Evolutionary conservation across 805 yeast genomes (phyloP), one percentile per base, ranked within the genome.

Genomic region (Starmerella bacillaris): DNA sequence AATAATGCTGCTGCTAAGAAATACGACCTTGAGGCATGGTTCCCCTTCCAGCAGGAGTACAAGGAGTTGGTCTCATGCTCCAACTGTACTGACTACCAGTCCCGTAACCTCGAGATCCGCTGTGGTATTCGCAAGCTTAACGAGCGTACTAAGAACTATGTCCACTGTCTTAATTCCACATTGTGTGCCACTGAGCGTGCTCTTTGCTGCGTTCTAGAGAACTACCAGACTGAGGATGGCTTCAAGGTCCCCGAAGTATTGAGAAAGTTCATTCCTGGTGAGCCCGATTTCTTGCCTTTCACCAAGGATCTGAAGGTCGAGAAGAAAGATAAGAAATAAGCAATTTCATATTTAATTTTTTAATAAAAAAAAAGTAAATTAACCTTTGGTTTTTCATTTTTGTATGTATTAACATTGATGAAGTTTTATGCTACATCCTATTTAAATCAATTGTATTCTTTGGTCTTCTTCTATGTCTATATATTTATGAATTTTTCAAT

Each of bases 1-100:
- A 89, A 89, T 70, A 89, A 89, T 51, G 95, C 98, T 36, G 98
- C 98, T 43, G 96, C 98, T 47, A 89, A 89, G 69, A 89, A 89
- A 62, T 89, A 77, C 65, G 98, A 89, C 65, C 70, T 89, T 56
- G 98, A 89, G 68, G 98, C 98, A 34, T 89, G 98, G 98, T 89
- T 89, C 92, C 98, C 98, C 56, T 89, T 68, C 79, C 98, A 89
- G 68, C 70, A 83, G 59, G 98, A 89, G 64, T 89, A 79, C 67
- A 89, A 89, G 65, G 98, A 89, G 66, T 73, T 89, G 53, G 98
- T 89, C 37, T 82, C 94, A 15, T 86, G 96, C 67, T 86, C 96
- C 40, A 89, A 89, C 71, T 89, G 98, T 73, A 89, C 98, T 41
- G 98, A 89, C 64, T 89, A 89, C 63, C 98, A 89, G 68, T 80